These are phyloP conservation scores for Tylopilus felleus DNA, from an alignment of 768 basidiomycete genomes.

Conservation along the genomic window DNA sequence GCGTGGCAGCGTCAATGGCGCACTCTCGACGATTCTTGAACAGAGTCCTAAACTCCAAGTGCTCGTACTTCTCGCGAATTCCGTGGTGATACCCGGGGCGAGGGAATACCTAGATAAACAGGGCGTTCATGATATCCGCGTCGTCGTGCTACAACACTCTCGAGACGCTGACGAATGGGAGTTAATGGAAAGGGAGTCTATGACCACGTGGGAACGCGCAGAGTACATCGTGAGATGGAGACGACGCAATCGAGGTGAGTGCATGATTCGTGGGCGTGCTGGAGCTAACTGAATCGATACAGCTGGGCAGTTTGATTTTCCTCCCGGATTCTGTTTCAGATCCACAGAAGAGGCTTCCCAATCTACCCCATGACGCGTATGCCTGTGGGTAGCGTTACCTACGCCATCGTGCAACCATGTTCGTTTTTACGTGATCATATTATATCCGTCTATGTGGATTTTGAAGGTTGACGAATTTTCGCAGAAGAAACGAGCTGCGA, in stretches of 20 bases:
- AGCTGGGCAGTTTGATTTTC: slow-evolving; percentile 16
- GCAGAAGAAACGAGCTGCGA: neutral
- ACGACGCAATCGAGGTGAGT: slow-evolving; percentile 6
- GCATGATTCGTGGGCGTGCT: too few relatives aligned
- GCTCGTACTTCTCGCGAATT: slow-evolving; percentile 11
- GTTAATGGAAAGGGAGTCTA: slow-evolving; percentile 2
- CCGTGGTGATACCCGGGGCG: neutral
- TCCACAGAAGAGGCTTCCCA: neutral
- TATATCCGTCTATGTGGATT: neutral
- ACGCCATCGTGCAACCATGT: neutral
- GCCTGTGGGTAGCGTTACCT: neutral
- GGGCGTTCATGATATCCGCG: slow-evolving; percentile 6
- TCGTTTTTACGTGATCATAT: neutral
- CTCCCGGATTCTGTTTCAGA: neutral
- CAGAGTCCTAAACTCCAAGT: slow-evolving; percentile 5
- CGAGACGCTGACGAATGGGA: slow-evolving; percentile 16
- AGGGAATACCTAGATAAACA: slow-evolving; percentile 10
- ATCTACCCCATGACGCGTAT: neutral
- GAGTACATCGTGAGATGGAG: slow-evolving; percentile 14
- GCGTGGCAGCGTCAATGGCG: slow-evolving; percentile 5
- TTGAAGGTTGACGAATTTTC: neutral
- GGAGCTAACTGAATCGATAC: neutral
- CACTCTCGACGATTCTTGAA: slow-evolving; percentile 3
- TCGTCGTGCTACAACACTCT: slow-evolving; percentile 14
- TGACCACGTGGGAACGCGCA: slow-evolving; percentile 16